Conservation (phyloP, 495 filamentous ascomycete genomes). For the Aspergillus steynii region DNA sequence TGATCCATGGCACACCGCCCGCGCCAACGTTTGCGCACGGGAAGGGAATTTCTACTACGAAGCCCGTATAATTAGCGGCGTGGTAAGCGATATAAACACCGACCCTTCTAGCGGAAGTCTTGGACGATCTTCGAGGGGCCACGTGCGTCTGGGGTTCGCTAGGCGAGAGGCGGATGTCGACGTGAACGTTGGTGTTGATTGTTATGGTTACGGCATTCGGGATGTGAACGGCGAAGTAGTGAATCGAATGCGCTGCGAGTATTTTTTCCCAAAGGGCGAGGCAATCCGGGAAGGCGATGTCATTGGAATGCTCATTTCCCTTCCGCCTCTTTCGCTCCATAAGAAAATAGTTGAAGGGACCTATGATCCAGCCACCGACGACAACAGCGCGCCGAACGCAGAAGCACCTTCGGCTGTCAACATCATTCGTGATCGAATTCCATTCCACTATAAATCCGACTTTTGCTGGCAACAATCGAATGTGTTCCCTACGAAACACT, state of each 20-base stretch:
- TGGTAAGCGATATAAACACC: slow-evolving; percentile 37
- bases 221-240: slow-evolving; percentile 89
- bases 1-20: slow-evolving; percentile 49
- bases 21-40: slow-evolving; percentile 88
- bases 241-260: slow-evolving; percentile 87
- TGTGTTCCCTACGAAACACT: slow-evolving; percentile 82
- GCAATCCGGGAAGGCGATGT: slow-evolving; percentile 82
- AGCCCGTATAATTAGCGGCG: slow-evolving; percentile 77
- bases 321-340: slow-evolving; percentile 82
- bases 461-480: slow-evolving; percentile 96
- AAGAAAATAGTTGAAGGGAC: slow-evolving; percentile 82
- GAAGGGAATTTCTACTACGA: slow-evolving; percentile 95
- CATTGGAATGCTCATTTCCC: slow-evolving; percentile 87
- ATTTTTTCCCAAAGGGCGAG: slow-evolving; percentile 77
- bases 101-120: slow-evolving; percentile 32
- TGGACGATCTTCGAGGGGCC: slow-evolving; percentile 53
- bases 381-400: slow-evolving; percentile 17
- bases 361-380: slow-evolving; percentile 81
- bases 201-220: slow-evolving; percentile 91
- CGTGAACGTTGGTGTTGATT: slow-evolving; percentile 91
- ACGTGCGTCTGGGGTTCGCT: slow-evolving; percentile 89
- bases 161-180: slow-evolving; percentile 88
- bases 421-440: slow-evolving; percentile 90
- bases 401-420: slow-evolving; percentile 50
- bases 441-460: slow-evolving; percentile 88